Evolutionary conservation across 257 asterid species (phyloP).

Genomic region (Galeopsis tetrahit): DNA sequence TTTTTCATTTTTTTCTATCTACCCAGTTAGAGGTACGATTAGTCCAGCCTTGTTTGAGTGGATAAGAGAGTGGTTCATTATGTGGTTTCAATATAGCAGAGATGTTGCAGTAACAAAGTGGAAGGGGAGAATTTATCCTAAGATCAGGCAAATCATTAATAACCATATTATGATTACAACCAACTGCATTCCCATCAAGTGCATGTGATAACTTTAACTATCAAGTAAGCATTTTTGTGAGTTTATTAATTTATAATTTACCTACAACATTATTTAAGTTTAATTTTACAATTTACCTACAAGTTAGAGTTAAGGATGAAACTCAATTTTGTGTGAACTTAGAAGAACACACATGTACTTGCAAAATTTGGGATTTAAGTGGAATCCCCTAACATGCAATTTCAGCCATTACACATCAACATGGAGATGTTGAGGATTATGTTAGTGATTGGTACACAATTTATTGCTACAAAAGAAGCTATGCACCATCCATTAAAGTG

Average conservation of each 20-base stretch:
- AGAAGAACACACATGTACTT: not conserved
- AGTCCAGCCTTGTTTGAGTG: no score
- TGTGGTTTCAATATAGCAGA: not conserved
- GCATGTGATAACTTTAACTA: no score
- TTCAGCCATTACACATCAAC: not conserved
- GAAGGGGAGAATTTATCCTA: not conserved
- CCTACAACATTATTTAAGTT: no score
- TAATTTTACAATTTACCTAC: no score
- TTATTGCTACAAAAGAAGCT: not conserved
- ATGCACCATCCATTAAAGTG: no score
- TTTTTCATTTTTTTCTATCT: no score
- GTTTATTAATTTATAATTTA: no score
- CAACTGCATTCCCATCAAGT: not conserved
- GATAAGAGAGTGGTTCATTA: not conserved
- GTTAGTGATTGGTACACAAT: not conserved
- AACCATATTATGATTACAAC: not conserved
- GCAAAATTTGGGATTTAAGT: not conserved
- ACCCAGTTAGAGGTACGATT: no score
- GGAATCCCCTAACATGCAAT: not conserved
- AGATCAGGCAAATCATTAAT: not conserved
- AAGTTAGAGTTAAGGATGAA: not conserved
- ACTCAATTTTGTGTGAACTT: not conserved
- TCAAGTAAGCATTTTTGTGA: no score
- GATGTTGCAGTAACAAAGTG: not conserved
- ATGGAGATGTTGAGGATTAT: not conserved